Evolutionary conservation across 805 yeast species (phyloP), one percentile per base, ranked within the genome.

Genomic region (Candida sphagnicola): DNA sequence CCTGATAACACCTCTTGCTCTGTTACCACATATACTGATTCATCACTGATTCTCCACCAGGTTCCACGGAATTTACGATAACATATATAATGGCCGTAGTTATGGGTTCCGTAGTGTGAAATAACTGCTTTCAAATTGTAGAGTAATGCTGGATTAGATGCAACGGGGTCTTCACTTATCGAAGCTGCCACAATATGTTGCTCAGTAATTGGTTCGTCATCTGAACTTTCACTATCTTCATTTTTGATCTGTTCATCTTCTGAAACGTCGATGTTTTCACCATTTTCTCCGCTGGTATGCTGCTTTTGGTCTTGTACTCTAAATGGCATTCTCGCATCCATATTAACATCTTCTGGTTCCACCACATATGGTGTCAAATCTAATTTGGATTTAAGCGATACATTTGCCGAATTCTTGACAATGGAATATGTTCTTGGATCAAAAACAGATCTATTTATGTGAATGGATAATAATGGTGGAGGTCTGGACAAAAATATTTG

Each of bases 31-130:
- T 87, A 79, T 2, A 90, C 95, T 2, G 81, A 79, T 54, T 89
- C 95, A 60, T 93, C 99, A 50, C 93, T 83, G 14, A 90, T 82
- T 56, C 96, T 77, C 95, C 96, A 90, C 99, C 99, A 91, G 8
- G 79, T 72, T 2, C 90, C 93, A 48, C 95, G 75, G 41, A 67
- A 74, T 52, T 79, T 82, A 53, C 97, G 78, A 64, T 77, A 91
- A 30, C 95, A 88, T 44, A 91, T 85, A 56, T 91, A 91, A 60
- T 91, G 99, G n/a, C 99, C 99, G 57, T 88, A 93, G 51, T 91
- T 89, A 51, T 93, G 97, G 1, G 96, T 85, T 35, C 99, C 99
- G 57, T 83, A 90, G 60, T 91, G 99, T 1, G 91, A 81, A 32
- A 91, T 85, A 1, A 86, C 93, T 1, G 96, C 86, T 54, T 85